Evolutionary conservation across 2,329 filamentous ascomycete genomes (phyloP).

Genomic region (Phaeosphaeria sp.): DNA sequence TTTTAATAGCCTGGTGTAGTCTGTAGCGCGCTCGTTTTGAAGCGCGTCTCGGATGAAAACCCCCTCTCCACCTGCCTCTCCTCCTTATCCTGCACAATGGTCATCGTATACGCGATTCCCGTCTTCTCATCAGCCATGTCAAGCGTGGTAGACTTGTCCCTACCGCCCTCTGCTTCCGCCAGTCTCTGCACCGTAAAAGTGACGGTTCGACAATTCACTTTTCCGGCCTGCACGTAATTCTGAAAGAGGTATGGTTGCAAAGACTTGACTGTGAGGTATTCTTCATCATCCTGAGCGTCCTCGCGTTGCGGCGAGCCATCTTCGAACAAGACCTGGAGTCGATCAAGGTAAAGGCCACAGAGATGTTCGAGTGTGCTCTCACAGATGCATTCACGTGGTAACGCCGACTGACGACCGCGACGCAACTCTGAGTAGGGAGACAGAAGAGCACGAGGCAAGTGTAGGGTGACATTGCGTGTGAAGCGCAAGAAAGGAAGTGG

Average conservation of each 20-base stretch:
- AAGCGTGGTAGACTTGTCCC: constrained; percentile 2
- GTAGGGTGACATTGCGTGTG: neutral
- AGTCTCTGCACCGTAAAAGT: constrained; percentile 4
- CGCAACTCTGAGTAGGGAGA: too few species aligned
- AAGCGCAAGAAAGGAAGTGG: neutral
- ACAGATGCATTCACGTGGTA: neutral
- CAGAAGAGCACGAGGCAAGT: neutral
- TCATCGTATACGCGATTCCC: constrained; percentile 2
- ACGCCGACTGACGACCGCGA: too few species aligned
- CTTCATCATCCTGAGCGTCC: neutral
- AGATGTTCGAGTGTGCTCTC: neutral
- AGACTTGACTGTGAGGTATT: neutral
- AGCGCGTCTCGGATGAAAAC: constrained; percentile 2
- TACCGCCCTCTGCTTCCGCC: neutral
- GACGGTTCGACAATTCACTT: constrained; percentile 8
- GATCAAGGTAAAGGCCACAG: neutral
- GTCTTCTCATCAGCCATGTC: neutral
- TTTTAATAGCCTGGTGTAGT: neutral
- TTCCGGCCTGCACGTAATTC: neutral
- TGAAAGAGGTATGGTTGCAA: neutral
- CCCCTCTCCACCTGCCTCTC: constrained; percentile 4
- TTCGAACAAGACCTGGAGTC: neutral
- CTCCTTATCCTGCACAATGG: constrained; percentile 6
- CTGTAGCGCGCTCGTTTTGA: neutral
- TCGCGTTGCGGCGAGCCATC: neutral